These are phyloP conservation scores for Apiospora rasikravindrae DNA, from an alignment of 2,329 filamentous ascomycete genomes.

Conservation along the genomic window DNA sequence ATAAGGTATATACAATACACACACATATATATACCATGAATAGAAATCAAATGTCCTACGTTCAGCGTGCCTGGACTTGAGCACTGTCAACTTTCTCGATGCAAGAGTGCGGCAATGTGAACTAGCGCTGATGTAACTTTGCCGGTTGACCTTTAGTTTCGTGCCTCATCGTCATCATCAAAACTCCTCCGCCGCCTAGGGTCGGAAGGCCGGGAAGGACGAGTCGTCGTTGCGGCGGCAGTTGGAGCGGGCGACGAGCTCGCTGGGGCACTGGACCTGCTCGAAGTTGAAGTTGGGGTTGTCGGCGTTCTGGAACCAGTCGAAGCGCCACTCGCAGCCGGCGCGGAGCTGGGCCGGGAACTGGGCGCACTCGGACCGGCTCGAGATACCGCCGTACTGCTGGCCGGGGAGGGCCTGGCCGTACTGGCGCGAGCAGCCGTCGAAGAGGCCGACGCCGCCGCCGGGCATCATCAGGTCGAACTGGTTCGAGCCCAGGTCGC, in stretches of 20 bases:
- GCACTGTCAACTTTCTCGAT: background rate
- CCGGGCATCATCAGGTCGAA: conserved; percentile 57
- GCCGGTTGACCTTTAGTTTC: too few species aligned
- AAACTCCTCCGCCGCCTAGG: background rate
- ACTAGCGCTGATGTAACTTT: background rate
- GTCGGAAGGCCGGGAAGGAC: conserved; percentile 21
- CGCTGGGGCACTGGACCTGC: conserved; percentile 53
- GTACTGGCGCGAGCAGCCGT: conserved; percentile 50
- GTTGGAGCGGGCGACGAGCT: conserved; percentile 48
- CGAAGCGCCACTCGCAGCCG: conserved; percentile 59
- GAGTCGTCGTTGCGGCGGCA: conserved; percentile 39
- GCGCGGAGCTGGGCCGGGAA: conserved; percentile 49
- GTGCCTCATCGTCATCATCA: too few species aligned
- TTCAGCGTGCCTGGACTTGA: background rate
- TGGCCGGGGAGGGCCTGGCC: conserved; percentile 44
- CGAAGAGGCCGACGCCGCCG: conserved; percentile 55
- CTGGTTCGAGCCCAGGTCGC: conserved; percentile 55
- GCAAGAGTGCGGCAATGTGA: background rate
- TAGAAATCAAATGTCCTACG: background rate
- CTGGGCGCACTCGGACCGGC: conserved; percentile 46
- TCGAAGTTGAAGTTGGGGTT: conserved; percentile 52
- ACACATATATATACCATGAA: background rate
- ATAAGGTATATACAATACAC: background rate
- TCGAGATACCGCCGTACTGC: conserved; percentile 53
- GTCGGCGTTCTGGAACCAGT: conserved; percentile 56